Percentiles rank a stretch among this genome's conserved stretches.
These are phyloP conservation scores for Fusarium sp. DNA, from an alignment of 2,329 filamentous ascomycete genomes.

Conservation along the genomic window DNA sequence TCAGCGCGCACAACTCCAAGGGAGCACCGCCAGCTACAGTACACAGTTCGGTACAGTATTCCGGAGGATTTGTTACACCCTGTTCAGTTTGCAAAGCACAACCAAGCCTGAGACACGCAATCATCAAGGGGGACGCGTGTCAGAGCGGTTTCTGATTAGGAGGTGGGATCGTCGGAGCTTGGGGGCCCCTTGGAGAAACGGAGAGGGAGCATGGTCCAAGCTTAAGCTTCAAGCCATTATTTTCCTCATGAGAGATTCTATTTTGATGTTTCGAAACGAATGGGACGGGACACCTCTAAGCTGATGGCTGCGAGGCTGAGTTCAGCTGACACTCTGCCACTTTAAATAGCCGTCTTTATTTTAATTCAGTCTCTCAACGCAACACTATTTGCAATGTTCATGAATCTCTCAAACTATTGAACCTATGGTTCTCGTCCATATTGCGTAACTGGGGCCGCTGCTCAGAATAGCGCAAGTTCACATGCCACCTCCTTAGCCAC, in stretches of 20 bases:
- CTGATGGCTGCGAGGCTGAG: neutral
- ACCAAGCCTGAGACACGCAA: conserved; percentile 24
- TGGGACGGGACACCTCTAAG: neutral
- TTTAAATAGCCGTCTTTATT: neutral
- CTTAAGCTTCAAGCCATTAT: neutral
- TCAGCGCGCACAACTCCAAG: conserved; percentile 17
- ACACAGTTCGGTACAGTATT: conserved; percentile 17
- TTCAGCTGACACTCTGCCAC: neutral
- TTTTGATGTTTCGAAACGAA: neutral
- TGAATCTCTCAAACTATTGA: neutral
- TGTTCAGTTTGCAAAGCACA: neutral
- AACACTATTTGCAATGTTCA: neutral
- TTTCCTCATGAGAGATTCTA: neutral
- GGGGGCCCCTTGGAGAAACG: neutral
- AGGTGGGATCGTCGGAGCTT: neutral
- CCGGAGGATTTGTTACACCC: neutral
- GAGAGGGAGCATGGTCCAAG: neutral
- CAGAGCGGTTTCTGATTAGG: conserved; percentile 36
- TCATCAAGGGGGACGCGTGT: conserved; percentile 41
- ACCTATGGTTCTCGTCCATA: neutral
- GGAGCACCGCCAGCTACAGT: neutral
- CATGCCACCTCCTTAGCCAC: conserved; percentile 21
- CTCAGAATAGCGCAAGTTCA: conserved; percentile 8
- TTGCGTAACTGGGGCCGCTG: neutral
- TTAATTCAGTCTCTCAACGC: neutral